Evolutionary conservation across 176 grass and related monocot species (phyloP).

Genomic region (Raddia distichophylla): DNA sequence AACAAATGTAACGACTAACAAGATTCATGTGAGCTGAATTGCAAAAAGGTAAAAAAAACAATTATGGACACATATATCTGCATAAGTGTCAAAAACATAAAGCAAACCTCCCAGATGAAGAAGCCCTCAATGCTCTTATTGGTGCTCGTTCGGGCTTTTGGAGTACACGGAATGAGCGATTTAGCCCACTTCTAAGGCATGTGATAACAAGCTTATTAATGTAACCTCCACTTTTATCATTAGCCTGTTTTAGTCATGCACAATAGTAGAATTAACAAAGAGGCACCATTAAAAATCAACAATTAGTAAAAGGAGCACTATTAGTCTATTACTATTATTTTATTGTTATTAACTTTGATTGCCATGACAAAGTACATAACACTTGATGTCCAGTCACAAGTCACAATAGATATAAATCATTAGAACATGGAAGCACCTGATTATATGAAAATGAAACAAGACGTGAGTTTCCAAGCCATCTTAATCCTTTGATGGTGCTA

Average conservation of each 20-base stretch:
- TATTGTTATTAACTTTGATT: background rate
- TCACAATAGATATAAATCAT: conserved; percentile 37
- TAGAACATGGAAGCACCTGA: conserved; percentile 60
- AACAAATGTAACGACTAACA: background rate
- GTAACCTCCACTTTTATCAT: conserved; percentile 92
- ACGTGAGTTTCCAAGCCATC: conserved; percentile 98
- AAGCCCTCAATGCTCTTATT: conserved; percentile 93
- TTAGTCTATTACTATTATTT: background rate
- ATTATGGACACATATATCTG: background rate
- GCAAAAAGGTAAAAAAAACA: background rate
- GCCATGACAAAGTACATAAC: conserved; percentile 22
- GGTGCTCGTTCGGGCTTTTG: conserved; percentile 97
- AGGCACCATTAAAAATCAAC: background rate
- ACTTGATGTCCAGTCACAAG: conserved; percentile 37
- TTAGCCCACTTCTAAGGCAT: conserved; percentile 96
- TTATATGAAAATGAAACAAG: conserved; percentile 96
- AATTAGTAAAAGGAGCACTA: conserved; percentile 1
- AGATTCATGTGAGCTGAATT: conserved; percentile 27
- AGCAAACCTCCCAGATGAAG: conserved; percentile 92
- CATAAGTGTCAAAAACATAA: conserved; percentile 32
- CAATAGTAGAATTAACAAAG: conserved; percentile 32
- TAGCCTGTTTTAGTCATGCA: conserved; percentile 60
- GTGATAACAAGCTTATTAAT: conserved; percentile 89
- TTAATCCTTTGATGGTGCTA: conserved; percentile 76
- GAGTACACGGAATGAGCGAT: conserved; percentile 87